phyloP scores from a whole-genome alignment of 2,329 filamentous ascomycete genomes.

The Ploettnerulaceae sp. region DNA sequence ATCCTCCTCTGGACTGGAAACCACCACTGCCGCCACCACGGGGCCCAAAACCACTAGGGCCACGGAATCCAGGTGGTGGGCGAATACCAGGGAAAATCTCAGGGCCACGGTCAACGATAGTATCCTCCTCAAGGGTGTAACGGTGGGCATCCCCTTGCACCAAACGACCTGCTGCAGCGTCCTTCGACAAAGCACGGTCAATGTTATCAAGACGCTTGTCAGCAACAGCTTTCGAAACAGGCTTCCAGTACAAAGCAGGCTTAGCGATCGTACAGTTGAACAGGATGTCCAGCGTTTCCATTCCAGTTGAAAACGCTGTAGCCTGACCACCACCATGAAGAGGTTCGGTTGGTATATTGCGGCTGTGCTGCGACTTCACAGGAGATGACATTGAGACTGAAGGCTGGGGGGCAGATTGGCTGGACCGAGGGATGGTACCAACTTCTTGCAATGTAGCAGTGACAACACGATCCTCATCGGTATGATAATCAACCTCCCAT shows the following conservation, averaged over 20 bases:
- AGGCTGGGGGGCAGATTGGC: constrained; percentile 21
- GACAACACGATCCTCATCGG: constrained; percentile 49
- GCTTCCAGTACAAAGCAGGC: constrained; percentile 58
- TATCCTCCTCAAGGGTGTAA: constrained; percentile 67
- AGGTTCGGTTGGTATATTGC: constrained; percentile 34
- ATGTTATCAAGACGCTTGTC: constrained; percentile 59
- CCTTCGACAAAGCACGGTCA: constrained; percentile 39
- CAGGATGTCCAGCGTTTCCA: constrained; percentile 45
- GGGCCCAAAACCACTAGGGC: constrained; percentile 16
- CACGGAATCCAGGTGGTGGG: constrained; percentile 44
- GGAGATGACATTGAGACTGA: constrained; percentile 30
- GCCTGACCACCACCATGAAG: constrained; percentile 6
- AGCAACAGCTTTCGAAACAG: constrained; percentile 60
- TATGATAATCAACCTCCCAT: constrained; percentile 72
- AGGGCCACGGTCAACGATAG: constrained; percentile 66
- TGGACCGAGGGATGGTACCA: constrained; percentile 22
- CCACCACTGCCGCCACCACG: constrained; percentile 7
- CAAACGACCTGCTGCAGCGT: constrained; percentile 33
- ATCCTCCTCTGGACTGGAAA: not conserved
- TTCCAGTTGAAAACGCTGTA: constrained; percentile 5
- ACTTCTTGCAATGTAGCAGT: constrained; percentile 52
- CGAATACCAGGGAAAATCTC: constrained; percentile 64
- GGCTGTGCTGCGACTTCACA: constrained; percentile 28
- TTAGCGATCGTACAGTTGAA: constrained; percentile 57
- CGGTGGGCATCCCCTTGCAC: constrained; percentile 47